Evolutionary conservation across 768 basidiomycete species (phyloP).

Genomic region (Suillus placidus): DNA sequence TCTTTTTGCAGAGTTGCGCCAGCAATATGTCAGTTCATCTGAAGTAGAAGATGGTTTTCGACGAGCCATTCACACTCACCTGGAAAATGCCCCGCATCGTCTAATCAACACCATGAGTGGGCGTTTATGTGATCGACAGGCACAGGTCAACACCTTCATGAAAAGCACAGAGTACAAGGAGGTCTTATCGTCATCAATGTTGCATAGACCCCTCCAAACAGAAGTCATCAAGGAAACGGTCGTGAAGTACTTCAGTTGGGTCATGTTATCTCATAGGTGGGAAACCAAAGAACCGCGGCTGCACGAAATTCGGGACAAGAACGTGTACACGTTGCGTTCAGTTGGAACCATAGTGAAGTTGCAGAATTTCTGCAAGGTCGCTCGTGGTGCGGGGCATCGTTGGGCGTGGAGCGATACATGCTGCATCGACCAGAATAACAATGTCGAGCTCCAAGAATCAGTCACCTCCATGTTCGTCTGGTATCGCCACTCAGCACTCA

Average conservation of each 20-base stretch:
- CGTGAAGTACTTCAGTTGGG: not conserved
- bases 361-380: not conserved
- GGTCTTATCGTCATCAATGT: not conserved
- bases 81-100: not conserved
- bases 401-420: not conserved
- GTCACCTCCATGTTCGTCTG: not conserved
- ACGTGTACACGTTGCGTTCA: not conserved
- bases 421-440: not conserved
- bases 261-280: not conserved
- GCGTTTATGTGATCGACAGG: not conserved
- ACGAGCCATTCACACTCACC: not conserved
- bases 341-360: not conserved
- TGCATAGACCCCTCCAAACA: not conserved
- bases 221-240: not conserved
- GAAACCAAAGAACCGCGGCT: not conserved
- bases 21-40: not conserved
- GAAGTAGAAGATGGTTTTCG: not conserved
- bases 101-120: not conserved
- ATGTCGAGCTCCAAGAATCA: not conserved
- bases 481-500: not conserved
- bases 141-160: not conserved
- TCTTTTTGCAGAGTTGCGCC: not conserved
- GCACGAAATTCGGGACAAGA: not conserved
- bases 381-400: not conserved
- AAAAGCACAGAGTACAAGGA: not conserved